Evolutionary conservation across 805 yeast species (phyloP), one percentile per base, ranked within the genome.

Genomic region (Citeromyces nyonsensis): DNA sequence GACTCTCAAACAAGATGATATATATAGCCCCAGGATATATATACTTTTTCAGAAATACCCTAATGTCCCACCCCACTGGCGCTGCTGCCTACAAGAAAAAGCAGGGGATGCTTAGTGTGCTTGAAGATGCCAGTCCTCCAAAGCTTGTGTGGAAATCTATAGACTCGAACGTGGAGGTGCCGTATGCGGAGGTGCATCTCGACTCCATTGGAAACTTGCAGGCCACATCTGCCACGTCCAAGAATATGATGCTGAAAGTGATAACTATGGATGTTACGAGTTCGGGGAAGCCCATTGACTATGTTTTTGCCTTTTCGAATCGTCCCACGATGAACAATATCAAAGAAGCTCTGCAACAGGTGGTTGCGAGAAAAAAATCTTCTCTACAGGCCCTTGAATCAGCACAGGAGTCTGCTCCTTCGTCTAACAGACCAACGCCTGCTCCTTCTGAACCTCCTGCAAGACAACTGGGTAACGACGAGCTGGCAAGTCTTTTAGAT

Each of bases 281-380:
- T 8, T 52, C 47, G 4, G 51, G 45, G 8, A 50, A 49, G 18
- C 47, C 47, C 35, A 51, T 52, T 28, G 56, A 57, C 15, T n/a
- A n/a, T n/a, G 52, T 67, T 27, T 71, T 85, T 38, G 61, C 78
- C 1, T 82, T 84, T 52, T 73, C 70, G 35, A 77, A 72, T 44
- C 58, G 91, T 32, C 69, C 71, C 12, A 77, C 80, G 6, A 79
- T 85, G 83, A 83, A 79, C 39, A 68, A 65, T 38, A 72, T 76
- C 37, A 82, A 78, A 45, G 69, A 66, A 25, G 61, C 78, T 0
- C 52, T 80, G 9, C 84, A 78, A 42, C 73, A 74, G 33, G 72
- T 73, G 25, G 71, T 77, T 10, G 75, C 84, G 0, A 57, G 88
- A 39, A 71, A 66, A 46, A 70, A 69, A 43, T 15, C 12, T 15